Evolutionary conservation across 805 yeast genomes (phyloP).

Genomic region (Myxozyma nipponensis): DNA sequence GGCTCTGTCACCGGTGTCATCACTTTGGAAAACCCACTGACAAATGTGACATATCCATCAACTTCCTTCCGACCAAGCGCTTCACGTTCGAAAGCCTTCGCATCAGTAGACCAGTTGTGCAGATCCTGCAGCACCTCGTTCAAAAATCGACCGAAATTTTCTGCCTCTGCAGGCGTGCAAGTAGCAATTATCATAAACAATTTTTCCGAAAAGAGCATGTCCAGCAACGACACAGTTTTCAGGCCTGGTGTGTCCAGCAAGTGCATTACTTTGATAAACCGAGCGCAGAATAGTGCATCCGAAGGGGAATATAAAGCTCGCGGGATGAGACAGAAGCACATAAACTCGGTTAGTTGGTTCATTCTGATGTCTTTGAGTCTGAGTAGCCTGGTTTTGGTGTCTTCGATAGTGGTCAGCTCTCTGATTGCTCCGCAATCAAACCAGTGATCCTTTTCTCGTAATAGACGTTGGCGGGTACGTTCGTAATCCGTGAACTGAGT

Average conservation of each 20-base stretch:
- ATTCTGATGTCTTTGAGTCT: constrained; percentile 3
- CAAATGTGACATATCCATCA: constrained; percentile 24
- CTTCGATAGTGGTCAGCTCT: background rate
- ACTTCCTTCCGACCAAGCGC: constrained; percentile 33
- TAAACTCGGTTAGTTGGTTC: constrained; percentile 37
- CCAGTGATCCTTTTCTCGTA: constrained; percentile 33
- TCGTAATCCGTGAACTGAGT: constrained; percentile 45
- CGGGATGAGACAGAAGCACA: constrained; percentile 69
- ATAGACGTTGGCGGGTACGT: constrained; percentile 35
- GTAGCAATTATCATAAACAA: constrained; percentile 61
- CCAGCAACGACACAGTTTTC: constrained; percentile 41
- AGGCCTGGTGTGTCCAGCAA: constrained; percentile 41
- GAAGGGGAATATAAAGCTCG: constrained; percentile 72
- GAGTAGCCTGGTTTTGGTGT: constrained; percentile 4
- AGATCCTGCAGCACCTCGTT: constrained; percentile 50
- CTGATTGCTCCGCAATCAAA: constrained; percentile 23
- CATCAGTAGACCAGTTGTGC: constrained; percentile 44
- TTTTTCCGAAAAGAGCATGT: constrained; percentile 43
- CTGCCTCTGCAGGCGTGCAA: constrained; percentile 72
- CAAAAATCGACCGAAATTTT: constrained; percentile 73
- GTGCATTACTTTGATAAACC: constrained; percentile 55
- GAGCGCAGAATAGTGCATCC: constrained; percentile 70
- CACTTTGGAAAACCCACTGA: constrained; percentile 30
- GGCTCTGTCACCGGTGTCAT: constrained; percentile 2
- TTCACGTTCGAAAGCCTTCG: constrained; percentile 34